Base-by-base conservation (phyloP, 2,329 filamentous ascomycete species). In the Akanthomyces lecanii region DNA sequence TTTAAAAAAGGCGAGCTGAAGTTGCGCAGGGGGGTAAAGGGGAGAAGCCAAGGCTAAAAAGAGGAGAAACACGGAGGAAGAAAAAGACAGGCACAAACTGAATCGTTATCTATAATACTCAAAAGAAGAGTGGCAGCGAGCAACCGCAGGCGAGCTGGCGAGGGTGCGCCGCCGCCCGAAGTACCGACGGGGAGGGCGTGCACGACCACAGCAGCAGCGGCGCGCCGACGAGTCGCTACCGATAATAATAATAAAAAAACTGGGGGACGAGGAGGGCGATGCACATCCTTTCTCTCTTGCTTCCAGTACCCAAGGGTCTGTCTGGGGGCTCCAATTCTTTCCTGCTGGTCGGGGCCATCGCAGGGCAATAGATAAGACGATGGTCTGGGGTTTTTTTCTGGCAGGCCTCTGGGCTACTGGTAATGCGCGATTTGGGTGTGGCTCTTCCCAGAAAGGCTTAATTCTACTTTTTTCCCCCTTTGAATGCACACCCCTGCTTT, bases 1-100 rank as follows among this genome's bases (percentile, higher is more conserved):
- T 61, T 61, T 53, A 61, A 61, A 52, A 36, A 3, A 40, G 38
- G 33, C 38, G 4, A 51, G 47, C 4, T 5, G n/a, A 53, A 18
- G 25, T 25, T 52, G 33, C 28, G 28, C 16, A 33, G 33, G 14
- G 25, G 10, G 25, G 21, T 52, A 52, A 6, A 66, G 65, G 65
- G 62, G 63, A 47, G 62, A 21, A 23, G 55, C 48, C 61, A 45
- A 38, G 50, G 64, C 48, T 48, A 61, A 21, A 60, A 57, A 42
- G 56, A 61, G 58, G 65, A 64, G 62, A 67, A 60, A 38, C 45
- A 21, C 33, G 14, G 30, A 44, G 54, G 36, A n/a, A 56, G 51
- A 38, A 48, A 63, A 48, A 45, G 21, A 11, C 10, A 18, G 14
- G 33, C 33, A 52, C 28, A 36, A 52, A 55, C 57, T 45, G 44